A percentile compares a stretch with the other conserved stretches of the same genome.
Conservation (phyloP, 202 grass and related monocot species). For the Bolboschoenoplectus hybrid region DNA sequence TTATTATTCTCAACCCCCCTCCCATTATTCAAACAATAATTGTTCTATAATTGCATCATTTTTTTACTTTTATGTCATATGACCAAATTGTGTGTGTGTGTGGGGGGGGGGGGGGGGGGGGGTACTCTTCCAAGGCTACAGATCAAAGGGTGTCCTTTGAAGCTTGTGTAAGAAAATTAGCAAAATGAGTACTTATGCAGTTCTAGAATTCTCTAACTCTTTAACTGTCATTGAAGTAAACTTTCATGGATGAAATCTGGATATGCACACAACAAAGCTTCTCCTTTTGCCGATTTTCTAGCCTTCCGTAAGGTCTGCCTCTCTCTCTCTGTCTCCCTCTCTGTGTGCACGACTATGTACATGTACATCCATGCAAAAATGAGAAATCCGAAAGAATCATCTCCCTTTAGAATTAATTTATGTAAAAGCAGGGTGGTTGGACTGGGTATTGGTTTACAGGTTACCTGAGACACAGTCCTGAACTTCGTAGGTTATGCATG, state of each 20-base stretch:
- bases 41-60: neutral
- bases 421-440: neutral
- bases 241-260: conserved; percentile 82
- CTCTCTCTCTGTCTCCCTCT: neutral
- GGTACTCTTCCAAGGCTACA: conserved; percentile 11
- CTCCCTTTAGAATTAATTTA: neutral
- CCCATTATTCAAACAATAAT: neutral
- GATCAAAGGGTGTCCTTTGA: neutral
- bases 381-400: neutral
- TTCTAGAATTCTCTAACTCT: conserved; percentile 28
- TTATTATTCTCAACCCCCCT: conserved; percentile 13
- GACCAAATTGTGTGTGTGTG: neutral
- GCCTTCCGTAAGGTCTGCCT: conserved; percentile 82
- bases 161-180: neutral
- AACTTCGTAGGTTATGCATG: neutral
- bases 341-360: neutral
- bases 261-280: conserved; percentile 78
- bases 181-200: neutral
- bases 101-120: neutral
- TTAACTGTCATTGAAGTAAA: conserved; percentile 60
- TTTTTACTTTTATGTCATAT: neutral
- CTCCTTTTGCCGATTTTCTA: conserved; percentile 83
- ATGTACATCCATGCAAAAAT: conserved; percentile 16
- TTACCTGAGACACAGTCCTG: neutral
- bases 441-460: neutral